phyloP scores from a whole-genome alignment of 202 grass and related monocot species.

The Panicum hallii region DNA sequence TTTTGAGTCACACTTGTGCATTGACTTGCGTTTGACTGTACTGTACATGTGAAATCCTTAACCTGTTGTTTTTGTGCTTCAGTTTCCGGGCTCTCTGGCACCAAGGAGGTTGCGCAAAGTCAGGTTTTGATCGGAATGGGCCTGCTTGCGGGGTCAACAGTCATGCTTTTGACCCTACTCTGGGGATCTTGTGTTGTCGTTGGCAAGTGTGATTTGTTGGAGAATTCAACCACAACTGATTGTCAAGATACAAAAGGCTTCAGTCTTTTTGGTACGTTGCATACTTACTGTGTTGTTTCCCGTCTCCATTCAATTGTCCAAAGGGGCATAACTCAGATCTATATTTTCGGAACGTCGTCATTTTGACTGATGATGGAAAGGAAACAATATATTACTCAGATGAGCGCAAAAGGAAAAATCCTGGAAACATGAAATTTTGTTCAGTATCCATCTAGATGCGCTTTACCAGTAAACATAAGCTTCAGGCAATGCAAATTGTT shows the following conservation, averaged over 20 bases:
- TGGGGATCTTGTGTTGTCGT: slow-evolving; percentile 94
- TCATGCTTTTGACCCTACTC: slow-evolving; percentile 86
- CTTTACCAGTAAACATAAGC: background rate
- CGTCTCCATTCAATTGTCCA: background rate
- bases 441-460: background rate
- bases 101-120: slow-evolving; percentile 87
- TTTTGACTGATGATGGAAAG: background rate
- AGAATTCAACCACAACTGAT: slow-evolving; percentile 71
- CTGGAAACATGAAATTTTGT: background rate
- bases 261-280: slow-evolving; percentile 68
- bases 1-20: background rate
- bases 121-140: slow-evolving; percentile 98
- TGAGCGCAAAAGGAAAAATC: background rate
- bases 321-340: background rate
- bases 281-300: background rate
- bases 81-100: slow-evolving; percentile 93
- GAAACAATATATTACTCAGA: background rate
- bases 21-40: background rate
- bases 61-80: background rate
- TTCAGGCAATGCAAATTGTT: background rate
- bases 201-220: slow-evolving; percentile 75
- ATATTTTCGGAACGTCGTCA: background rate
- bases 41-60: background rate
- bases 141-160: slow-evolving; percentile 85
- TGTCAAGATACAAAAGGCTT: slow-evolving; percentile 67